These are phyloP conservation scores for Podospora australis DNA, from an alignment of 495 filamentous ascomycete species.

Conservation along the genomic window DNA sequence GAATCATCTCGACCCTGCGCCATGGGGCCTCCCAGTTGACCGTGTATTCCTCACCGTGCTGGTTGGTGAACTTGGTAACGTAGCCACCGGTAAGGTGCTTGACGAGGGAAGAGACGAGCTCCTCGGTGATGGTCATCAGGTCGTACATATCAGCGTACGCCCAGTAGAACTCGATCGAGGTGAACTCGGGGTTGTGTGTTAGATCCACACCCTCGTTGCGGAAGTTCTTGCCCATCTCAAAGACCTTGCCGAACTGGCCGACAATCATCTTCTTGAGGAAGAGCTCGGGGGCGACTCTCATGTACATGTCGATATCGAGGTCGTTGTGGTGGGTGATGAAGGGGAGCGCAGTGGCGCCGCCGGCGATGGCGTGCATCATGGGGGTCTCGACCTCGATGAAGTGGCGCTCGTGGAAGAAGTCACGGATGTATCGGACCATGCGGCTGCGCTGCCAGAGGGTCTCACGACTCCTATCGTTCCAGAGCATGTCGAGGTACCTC, in stretches of 20 bases:
- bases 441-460: conserved; percentile 77
- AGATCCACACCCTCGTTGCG: conserved; percentile 92
- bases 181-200: conserved; percentile 97
- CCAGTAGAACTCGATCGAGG: conserved; percentile 94
- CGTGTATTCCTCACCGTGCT: conserved; percentile 73
- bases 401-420: conserved; percentile 75
- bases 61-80: conserved; percentile 73
- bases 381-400: conserved; percentile 97
- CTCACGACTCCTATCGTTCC: conserved; percentile 78
- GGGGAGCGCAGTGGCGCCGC: conserved; percentile 92
- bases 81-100: conserved; percentile 82
- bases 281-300: conserved; percentile 84
- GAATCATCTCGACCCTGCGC: conserved; percentile 94
- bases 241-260: conserved; percentile 75
- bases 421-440: conserved; percentile 77
- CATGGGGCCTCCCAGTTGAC: conserved; percentile 96
- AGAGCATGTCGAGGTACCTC: conserved; percentile 90
- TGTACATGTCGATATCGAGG: conserved; percentile 82
- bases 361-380: conserved; percentile 93
- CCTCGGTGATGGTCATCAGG: conserved; percentile 88
- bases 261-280: conserved; percentile 91
- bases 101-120: conserved; percentile 86
- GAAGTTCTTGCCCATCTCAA: conserved; percentile 90
- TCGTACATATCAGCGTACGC: conserved; percentile 93
- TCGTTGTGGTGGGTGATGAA: conserved; percentile 96